Evolutionary conservation across 352 stramenopile species (phyloP).

Genomic region (Thalassiosira ordinaria): DNA sequence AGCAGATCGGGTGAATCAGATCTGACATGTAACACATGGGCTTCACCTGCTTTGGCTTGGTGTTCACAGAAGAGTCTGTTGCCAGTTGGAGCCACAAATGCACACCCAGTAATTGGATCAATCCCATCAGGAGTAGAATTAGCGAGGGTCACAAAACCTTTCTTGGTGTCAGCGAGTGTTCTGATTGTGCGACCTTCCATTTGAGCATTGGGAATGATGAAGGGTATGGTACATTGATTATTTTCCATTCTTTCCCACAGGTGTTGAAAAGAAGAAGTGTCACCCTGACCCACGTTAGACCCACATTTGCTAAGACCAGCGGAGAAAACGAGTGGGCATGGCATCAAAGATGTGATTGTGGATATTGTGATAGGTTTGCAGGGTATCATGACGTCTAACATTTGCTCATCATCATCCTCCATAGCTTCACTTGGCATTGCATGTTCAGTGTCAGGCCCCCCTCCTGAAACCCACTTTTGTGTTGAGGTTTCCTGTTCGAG

Average conservation of each 20-base stretch:
- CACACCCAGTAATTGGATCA: conserved; percentile 27
- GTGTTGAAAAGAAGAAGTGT: conserved; percentile 37
- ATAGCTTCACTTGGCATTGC: conserved; percentile 23
- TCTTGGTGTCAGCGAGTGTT: conserved; percentile 6
- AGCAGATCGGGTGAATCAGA: conserved; percentile 36
- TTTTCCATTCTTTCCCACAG: conserved; percentile 39
- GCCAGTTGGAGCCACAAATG: conserved; percentile 43
- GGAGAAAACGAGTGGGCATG: conserved; percentile 81
- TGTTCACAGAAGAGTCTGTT: conserved; percentile 39
- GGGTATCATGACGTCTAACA: conserved; percentile 56
- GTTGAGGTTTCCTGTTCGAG: conserved; percentile 63
- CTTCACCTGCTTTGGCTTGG: conserved; percentile 13
- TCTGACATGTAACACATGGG: conserved; percentile 26
- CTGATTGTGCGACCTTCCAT: no score
- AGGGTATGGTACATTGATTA: conserved; percentile 18
- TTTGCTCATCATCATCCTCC: conserved; percentile 55
- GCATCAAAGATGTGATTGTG: conserved; percentile 64
- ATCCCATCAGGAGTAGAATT: no score
- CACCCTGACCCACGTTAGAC: conserved; percentile 23
- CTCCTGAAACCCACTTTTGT: conserved; percentile 49
- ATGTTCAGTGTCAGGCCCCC: conserved; percentile 26
- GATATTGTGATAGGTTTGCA: conserved; percentile 66
- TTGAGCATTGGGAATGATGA: no score
- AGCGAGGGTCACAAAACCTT: not conserved
- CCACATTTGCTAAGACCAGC: conserved; percentile 14